phyloP scores from a whole-genome alignment of 306 rosid genomes.

The Aeschynomene evenia region DNA sequence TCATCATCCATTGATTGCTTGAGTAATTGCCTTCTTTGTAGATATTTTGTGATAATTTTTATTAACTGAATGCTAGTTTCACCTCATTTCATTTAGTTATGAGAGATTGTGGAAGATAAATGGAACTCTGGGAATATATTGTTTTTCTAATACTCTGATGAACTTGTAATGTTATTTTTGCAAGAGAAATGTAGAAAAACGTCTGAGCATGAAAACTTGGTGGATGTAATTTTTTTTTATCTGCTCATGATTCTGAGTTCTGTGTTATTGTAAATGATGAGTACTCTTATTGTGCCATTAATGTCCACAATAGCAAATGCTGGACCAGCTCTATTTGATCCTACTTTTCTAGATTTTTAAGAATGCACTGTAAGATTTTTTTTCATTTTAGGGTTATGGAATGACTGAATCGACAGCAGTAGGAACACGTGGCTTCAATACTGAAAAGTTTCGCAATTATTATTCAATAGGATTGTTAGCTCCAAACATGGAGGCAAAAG shows the following conservation, averaged over 20 bases:
- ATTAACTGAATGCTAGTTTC: slow-evolving; percentile 10
- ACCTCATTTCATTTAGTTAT: background rate
- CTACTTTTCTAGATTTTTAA: slow-evolving; percentile 23
- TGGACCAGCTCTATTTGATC: slow-evolving; percentile 12
- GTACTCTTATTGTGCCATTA: slow-evolving; percentile 11
- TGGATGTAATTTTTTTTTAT: background rate
- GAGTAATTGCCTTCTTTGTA: background rate
- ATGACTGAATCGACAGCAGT: slow-evolving; percentile 88
- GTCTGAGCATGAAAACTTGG: background rate
- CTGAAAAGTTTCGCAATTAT: slow-evolving; percentile 49
- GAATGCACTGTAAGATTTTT: slow-evolving; percentile 13
- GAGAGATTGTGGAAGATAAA: background rate
- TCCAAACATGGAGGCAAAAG: slow-evolving; percentile 87
- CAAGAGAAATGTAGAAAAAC: background rate
- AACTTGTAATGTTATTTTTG: background rate
- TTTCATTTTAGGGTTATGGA: slow-evolving; percentile 76
- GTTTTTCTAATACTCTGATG: background rate
- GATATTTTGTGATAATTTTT: background rate
- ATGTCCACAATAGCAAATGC: background rate
- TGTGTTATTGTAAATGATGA: background rate
- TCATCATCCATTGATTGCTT: slow-evolving; percentile 14
- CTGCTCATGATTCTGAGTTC: background rate
- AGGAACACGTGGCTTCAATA: slow-evolving; percentile 84
- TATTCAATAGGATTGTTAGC: slow-evolving; percentile 81
- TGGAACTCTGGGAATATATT: background rate